A percentile compares a stretch with the other conserved stretches of the same genome.
phyloP scores from a whole-genome alignment of 306 rosid species.

The Cyclanthera cordifolia region DNA sequence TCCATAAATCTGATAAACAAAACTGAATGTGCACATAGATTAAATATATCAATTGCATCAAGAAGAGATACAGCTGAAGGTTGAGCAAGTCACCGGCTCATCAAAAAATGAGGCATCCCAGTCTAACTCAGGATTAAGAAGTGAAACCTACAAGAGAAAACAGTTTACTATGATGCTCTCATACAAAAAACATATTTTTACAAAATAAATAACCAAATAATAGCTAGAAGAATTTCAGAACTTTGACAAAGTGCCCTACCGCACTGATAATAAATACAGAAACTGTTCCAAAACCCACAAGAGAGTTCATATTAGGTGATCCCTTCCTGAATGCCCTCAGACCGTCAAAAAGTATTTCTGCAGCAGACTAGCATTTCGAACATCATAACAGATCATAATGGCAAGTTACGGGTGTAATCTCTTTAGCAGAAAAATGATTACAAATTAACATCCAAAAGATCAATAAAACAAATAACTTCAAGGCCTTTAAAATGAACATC shows the following conservation, averaged over 20 bases:
- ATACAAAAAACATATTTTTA: slow-evolving; percentile 6
- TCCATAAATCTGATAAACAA: not conserved
- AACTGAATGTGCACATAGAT: not conserved
- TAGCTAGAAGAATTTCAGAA: slow-evolving; percentile 15
- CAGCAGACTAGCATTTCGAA: slow-evolving; percentile 9
- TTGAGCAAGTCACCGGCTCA: slow-evolving; percentile 84
- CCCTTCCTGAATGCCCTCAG: slow-evolving; percentile 68
- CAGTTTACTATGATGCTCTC: not conserved
- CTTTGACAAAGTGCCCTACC: slow-evolving; percentile 39
- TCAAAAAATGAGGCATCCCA: slow-evolving; percentile 95
- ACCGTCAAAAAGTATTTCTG: slow-evolving; percentile 89
- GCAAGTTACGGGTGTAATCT: not conserved
- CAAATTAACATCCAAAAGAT: not conserved
- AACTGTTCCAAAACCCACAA: slow-evolving; percentile 85
- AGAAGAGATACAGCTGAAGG: slow-evolving; percentile 25
- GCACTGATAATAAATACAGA: slow-evolving; percentile 86
- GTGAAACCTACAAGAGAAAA: slow-evolving; percentile 51
- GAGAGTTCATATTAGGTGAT: slow-evolving; percentile 94
- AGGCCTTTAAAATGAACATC: not conserved
- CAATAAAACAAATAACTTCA: not conserved
- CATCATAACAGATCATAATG: slow-evolving; percentile 5
- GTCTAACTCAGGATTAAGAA: slow-evolving; percentile 59
- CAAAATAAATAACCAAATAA: slow-evolving; percentile 17
- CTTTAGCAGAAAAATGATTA: not conserved
- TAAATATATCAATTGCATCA: not conserved